Conservation (phyloP, 2,329 filamentous ascomycete genomes). For the Capronia epimyces region DNA sequence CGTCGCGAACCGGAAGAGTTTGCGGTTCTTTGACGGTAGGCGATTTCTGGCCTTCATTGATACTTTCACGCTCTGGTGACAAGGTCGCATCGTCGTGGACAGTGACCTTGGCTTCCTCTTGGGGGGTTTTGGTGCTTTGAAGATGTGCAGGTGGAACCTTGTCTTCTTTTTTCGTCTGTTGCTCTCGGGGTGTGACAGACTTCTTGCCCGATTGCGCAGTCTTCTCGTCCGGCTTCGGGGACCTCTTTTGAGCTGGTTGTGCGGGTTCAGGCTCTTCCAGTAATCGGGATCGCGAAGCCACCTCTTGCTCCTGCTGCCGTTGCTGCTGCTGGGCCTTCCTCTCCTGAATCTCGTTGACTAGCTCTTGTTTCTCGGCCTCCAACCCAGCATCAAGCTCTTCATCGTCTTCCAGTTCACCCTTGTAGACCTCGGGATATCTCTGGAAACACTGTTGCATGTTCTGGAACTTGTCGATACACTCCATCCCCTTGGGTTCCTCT, state of each 20-base stretch:
- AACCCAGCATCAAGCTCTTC: slow-evolving; percentile 48
- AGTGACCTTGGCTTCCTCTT: slow-evolving; percentile 6
- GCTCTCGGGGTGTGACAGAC: background rate
- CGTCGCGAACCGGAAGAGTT: background rate
- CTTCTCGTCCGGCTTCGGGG: background rate
- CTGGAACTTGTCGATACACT: slow-evolving; percentile 97
- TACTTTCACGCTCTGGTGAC: slow-evolving; percentile 13
- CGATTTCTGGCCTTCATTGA: slow-evolving; percentile 13
- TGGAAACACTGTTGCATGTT: slow-evolving; percentile 97
- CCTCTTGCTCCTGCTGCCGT: slow-evolving; percentile 2
- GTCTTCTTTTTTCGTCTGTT: background rate
- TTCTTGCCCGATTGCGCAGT: background rate
- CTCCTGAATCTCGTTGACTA: slow-evolving; percentile 28
- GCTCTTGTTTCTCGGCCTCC: slow-evolving; percentile 32
- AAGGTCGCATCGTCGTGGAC: slow-evolving; percentile 8
- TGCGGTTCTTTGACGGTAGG: background rate
- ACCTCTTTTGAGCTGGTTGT: slow-evolving; percentile 1
- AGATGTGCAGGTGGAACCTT: background rate
- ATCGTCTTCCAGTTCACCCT: slow-evolving; percentile 77
- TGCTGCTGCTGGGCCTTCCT: slow-evolving; percentile 20
- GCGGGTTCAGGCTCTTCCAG: slow-evolving; percentile 21
- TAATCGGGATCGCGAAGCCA: slow-evolving; percentile 11
- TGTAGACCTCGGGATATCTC: slow-evolving; percentile 86
- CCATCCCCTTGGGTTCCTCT: slow-evolving; percentile 94
- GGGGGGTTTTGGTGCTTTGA: background rate